Conservation (phyloP, 148 eudicot genomes). For the Bassia scoparia region DNA sequence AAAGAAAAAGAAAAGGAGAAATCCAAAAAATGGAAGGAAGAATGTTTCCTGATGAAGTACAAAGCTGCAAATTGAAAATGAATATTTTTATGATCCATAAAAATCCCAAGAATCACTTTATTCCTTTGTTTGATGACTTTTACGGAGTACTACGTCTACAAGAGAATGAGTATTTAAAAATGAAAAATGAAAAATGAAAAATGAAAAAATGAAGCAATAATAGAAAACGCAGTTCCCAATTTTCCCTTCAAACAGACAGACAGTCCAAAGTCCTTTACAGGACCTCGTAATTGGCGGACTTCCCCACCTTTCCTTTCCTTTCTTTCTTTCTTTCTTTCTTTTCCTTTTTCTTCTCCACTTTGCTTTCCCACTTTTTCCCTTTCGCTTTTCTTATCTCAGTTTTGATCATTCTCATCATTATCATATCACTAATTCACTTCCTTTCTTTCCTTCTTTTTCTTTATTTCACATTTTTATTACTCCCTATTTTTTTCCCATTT, state of each 20-base stretch:
- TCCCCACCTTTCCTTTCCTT: conserved; percentile 14
- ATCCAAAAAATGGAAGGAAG: conserved; percentile 8
- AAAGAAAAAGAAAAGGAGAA: not conserved
- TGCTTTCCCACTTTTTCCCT: not conserved
- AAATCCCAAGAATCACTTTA: conserved; percentile 25
- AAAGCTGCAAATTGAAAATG: conserved; percentile 25
- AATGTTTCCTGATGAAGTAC: conserved; percentile 30
- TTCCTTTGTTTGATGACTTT: conserved; percentile 30
- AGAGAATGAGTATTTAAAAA: not conserved
- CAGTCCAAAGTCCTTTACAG: conserved; percentile 49
- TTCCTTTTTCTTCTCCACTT: not conserved
- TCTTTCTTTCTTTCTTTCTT: conserved; percentile 9
- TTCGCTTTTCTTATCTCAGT: conserved; percentile 28
- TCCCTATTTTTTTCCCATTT: not conserved
- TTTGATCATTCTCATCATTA: conserved; percentile 42
- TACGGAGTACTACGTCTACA: too few relatives aligned
- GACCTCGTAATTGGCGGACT: conserved; percentile 42
- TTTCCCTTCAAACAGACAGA: conserved; percentile 64
- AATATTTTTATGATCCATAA: conserved; percentile 33
- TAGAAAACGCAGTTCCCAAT: conserved; percentile 37
- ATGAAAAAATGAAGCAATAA: not conserved
- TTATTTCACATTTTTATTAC: not conserved
- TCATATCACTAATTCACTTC: conserved; percentile 31
- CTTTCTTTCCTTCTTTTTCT: not conserved
- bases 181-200: conserved; percentile 9